Conservation (phyloP, 306 rosid species). For the Delonix regia region DNA sequence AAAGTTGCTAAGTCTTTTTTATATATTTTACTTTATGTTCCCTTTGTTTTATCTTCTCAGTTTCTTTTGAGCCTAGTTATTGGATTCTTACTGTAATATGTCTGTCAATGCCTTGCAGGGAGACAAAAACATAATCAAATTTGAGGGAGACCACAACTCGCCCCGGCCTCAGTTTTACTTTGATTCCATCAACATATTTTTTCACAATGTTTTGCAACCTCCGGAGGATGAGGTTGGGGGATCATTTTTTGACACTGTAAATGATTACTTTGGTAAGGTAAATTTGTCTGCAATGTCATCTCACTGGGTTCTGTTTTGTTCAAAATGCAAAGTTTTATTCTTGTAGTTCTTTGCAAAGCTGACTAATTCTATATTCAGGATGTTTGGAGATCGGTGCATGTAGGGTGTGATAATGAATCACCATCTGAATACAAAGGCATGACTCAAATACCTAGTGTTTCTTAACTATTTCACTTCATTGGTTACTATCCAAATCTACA, state of each 20-base stretch:
- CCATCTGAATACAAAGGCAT: constrained; percentile 70
- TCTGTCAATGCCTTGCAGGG: constrained; percentile 66
- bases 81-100: neutral
- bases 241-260: constrained; percentile 60
- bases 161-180: constrained; percentile 98
- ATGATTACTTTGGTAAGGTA: constrained; percentile 85
- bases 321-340: constrained; percentile 31
- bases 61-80: constrained; percentile 9
- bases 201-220: constrained; percentile 98
- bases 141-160: constrained; percentile 99
- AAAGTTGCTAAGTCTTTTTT: constrained; percentile 6
- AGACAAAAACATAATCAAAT: constrained; percentile 94
- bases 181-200: constrained; percentile 92
- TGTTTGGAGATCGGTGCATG: constrained; percentile 71
- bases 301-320: constrained; percentile 29
- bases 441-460: constrained; percentile 35
- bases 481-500: constrained; percentile 25
- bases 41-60: constrained; percentile 23
- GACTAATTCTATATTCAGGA: constrained; percentile 53
- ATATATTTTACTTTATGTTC: constrained; percentile 6
- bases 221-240: constrained; percentile 93
- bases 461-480: constrained; percentile 21
- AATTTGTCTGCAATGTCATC: constrained; percentile 43
- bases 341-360: constrained; percentile 31
- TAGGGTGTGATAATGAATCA: constrained; percentile 50